phyloP scores from a whole-genome alignment of 2,329 filamentous ascomycete species.

The Venturia pyrina region DNA sequence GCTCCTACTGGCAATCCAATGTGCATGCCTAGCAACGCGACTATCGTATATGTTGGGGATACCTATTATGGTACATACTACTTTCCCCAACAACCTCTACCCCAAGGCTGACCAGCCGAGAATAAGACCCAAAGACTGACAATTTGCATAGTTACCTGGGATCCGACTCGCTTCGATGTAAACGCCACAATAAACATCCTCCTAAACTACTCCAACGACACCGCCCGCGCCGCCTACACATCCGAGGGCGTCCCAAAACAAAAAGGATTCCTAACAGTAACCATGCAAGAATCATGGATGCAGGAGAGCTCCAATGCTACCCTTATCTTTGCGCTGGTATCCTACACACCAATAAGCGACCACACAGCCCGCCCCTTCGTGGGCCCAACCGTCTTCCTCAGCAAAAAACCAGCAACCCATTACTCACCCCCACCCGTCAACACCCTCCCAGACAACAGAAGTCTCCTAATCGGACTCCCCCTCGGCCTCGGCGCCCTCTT shows the following conservation, averaged over 20 bases:
- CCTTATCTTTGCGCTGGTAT: conserved; percentile 22
- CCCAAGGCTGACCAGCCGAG: neutral
- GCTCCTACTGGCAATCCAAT: conserved; percentile 22
- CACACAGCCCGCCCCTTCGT: conserved; percentile 19
- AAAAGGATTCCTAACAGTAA: conserved; percentile 29
- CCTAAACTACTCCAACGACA: conserved; percentile 26
- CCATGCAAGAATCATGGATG: conserved; percentile 31
- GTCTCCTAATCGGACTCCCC: conserved; percentile 33
- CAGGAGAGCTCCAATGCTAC: conserved; percentile 27
- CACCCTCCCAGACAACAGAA: conserved; percentile 23
- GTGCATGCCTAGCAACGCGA: conserved; percentile 26
- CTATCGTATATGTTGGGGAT: conserved; percentile 26
- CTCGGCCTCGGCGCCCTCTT: conserved; percentile 28
- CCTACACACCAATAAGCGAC: conserved; percentile 24
- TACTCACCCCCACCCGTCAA: conserved; percentile 23
- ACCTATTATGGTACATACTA: conserved; percentile 25
- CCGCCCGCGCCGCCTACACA: conserved; percentile 22
- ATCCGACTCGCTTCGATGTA: conserved; percentile 18
- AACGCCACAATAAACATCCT: conserved; percentile 21
- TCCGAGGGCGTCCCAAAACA: conserved; percentile 27
- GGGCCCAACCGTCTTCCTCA: conserved; percentile 29
- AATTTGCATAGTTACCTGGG: conserved; percentile 17
- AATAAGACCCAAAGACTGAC: neutral
- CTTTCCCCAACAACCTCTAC: neutral
- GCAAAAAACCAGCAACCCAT: conserved; percentile 25